A percentile compares a stretch with the other conserved stretches of the same genome.
These are phyloP conservation scores for Pichia sporocuriosa DNA, from an alignment of 805 yeast species.

Conservation along the genomic window DNA sequence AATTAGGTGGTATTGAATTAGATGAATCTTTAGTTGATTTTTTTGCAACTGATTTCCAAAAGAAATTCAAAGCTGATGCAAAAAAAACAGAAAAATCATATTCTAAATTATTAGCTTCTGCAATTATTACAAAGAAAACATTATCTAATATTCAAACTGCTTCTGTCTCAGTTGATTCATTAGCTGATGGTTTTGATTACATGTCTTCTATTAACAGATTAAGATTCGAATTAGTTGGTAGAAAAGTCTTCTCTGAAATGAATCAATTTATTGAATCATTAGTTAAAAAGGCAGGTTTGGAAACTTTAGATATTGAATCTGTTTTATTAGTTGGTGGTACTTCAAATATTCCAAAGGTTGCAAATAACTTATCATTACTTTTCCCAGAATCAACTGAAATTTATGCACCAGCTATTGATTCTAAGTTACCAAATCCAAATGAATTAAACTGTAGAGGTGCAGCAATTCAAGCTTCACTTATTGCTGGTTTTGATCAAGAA, in stretches of 20 bases:
- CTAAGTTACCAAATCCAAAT: slow-evolving; percentile 79
- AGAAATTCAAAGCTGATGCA: slow-evolving; percentile 78
- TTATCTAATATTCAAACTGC: slow-evolving; percentile 83
- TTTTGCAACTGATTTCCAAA: slow-evolving; percentile 91
- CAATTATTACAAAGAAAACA: slow-evolving; percentile 82
- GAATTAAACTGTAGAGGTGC: slow-evolving; percentile 92
- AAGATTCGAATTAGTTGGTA: slow-evolving; percentile 83
- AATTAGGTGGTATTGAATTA: slow-evolving; percentile 81
- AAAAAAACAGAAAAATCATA: slow-evolving; percentile 72
- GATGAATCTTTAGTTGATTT: slow-evolving; percentile 75
- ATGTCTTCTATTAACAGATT: slow-evolving; percentile 89
- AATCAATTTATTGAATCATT: slow-evolving; percentile 66
- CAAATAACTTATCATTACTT: slow-evolving; percentile 59
- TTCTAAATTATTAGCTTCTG: slow-evolving; percentile 81
- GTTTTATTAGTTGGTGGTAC: slow-evolving; percentile 90
- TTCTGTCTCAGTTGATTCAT: slow-evolving; percentile 88
- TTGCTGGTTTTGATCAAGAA: slow-evolving; percentile 76
- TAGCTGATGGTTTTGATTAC: slow-evolving; percentile 92
- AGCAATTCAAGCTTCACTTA: slow-evolving; percentile 88
- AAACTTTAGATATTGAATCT: slow-evolving; percentile 81
- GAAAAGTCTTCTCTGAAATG: slow-evolving; percentile 71
- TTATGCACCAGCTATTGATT: slow-evolving; percentile 67
- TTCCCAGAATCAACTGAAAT: slow-evolving; percentile 79
- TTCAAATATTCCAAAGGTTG: slow-evolving; percentile 87
- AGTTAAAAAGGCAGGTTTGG: slow-evolving; percentile 77